A percentile compares a stretch with the other conserved stretches of the same genome.
These are phyloP conservation scores for Neofusicoccum parvum DNA, from an alignment of 2,329 filamentous ascomycete genomes.

Conservation along the genomic window DNA sequence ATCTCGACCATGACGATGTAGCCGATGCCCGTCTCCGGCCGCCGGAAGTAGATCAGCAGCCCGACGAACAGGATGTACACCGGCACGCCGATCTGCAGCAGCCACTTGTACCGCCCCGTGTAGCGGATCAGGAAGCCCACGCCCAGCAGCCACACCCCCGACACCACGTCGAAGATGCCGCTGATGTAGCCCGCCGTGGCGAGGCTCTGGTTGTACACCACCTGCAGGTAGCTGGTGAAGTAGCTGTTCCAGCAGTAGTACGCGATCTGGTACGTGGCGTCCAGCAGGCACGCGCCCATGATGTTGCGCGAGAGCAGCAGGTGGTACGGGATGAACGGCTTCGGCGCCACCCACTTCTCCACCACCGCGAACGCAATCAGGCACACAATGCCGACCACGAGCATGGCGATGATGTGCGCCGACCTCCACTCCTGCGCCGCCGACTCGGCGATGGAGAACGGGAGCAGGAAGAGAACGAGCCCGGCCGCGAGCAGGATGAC, in stretches of 20 bases:
- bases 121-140: slow-evolving; percentile 13
- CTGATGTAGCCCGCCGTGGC: slow-evolving; percentile 39
- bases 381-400: slow-evolving; percentile 41
- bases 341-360: slow-evolving; percentile 43
- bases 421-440: slow-evolving; percentile 37
- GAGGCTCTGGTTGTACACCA: slow-evolving; percentile 39
- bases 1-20: slow-evolving; percentile 34
- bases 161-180: slow-evolving; percentile 42
- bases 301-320: slow-evolving; percentile 53
- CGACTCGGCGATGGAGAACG: slow-evolving; percentile 51
- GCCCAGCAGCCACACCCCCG: slow-evolving; percentile 30
- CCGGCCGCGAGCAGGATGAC: slow-evolving; percentile 62
- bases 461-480: slow-evolving; percentile 66
- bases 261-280: slow-evolving; percentile 30
- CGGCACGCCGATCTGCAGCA: slow-evolving; percentile 20
- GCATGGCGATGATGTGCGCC: slow-evolving; percentile 45
- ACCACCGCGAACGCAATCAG: slow-evolving; percentile 42
- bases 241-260: slow-evolving; percentile 41
- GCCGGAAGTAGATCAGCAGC: slow-evolving; percentile 31
- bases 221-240: slow-evolving; percentile 45
- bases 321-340: slow-evolving; percentile 47
- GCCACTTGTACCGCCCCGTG: slow-evolving; percentile 24
- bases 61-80: slow-evolving; percentile 28
- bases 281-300: slow-evolving; percentile 54
- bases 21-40: neutral